Base-by-base conservation (phyloP, 192 early-diverging fungal species). In the Entomortierella beljakovae region DNA sequence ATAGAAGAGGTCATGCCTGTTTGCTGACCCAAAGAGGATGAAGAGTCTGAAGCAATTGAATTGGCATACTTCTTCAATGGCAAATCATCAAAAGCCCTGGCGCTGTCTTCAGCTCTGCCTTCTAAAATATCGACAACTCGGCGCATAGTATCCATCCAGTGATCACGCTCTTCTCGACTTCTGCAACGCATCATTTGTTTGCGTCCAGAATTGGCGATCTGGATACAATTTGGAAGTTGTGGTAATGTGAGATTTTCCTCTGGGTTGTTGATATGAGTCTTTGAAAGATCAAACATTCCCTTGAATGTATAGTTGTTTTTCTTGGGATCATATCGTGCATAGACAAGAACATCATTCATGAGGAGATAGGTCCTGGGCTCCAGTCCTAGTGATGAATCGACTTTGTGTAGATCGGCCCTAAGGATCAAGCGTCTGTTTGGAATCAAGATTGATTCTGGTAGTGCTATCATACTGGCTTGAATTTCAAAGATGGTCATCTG, bases 121-220 rank as follows among this genome's bases (percentile, higher is more conserved):
- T 57, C 60, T 15, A 69, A 57, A 42, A 79, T 61, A 0, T 79
- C 67, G n/a, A 64, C 57, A 3, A 56, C 67, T 18, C 57, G 52
- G 9, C 75, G 75, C 75, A 79, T 79, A 4, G 75, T 79, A 22
- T 70, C 67, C 66, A 79, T 65, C 75, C 75, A 79, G 10, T 65
- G 57, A 34, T 79, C 61, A 20, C 75, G 66, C 35, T 79, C 75
- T 38, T 79, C 75, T 26, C 75, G 75, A 22, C 75, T 79, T 32
- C 75, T 62, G 50, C 66, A 79, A 20, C 66, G 66, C 75, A 79
- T 79, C 75, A 79, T 79, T 57, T 79, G 75, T 16, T 59, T 79
- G 7, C 67, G 66, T 26, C 75, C 75, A 26, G 66, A 32, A 49
- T 70, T 79, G 11, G 75, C 61, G 40, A 79, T 60, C 42, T 79